phyloP scores from a whole-genome alignment of 148 eudicot species.

The Agrostemma githago region DNA sequence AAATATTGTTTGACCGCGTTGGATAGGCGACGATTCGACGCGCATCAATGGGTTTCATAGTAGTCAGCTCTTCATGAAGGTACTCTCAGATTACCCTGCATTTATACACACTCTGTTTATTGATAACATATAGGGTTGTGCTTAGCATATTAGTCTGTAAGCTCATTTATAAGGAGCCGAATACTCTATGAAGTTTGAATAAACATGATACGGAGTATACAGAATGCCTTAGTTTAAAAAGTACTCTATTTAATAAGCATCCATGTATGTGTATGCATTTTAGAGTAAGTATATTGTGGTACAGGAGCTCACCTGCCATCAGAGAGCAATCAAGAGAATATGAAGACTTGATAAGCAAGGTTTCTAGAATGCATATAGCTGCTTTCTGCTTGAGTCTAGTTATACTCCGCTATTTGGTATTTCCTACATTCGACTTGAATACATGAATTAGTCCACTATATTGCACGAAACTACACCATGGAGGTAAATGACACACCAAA shows the following conservation, averaged over 20 bases:
- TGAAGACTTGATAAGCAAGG: background rate
- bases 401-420: background rate
- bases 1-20: too few relatives aligned
- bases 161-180: background rate
- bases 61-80: background rate
- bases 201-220: too few relatives aligned
- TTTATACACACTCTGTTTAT: too few relatives aligned
- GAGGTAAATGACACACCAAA: background rate
- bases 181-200: background rate
- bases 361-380: background rate
- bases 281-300: background rate
- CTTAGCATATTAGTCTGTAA: background rate
- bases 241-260: background rate
- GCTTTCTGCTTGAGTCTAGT: background rate
- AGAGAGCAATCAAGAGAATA: background rate
- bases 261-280: background rate
- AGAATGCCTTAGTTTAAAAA: background rate
- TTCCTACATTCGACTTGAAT: background rate
- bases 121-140: background rate
- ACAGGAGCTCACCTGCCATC: background rate
- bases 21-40: too few relatives aligned
- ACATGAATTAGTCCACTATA: background rate
- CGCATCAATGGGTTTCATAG: slow-evolving; percentile 4
- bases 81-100: too few relatives aligned
- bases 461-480: background rate